Base-by-base conservation (phyloP, 306 rosid species). In the Cicer bijugum region DNA sequence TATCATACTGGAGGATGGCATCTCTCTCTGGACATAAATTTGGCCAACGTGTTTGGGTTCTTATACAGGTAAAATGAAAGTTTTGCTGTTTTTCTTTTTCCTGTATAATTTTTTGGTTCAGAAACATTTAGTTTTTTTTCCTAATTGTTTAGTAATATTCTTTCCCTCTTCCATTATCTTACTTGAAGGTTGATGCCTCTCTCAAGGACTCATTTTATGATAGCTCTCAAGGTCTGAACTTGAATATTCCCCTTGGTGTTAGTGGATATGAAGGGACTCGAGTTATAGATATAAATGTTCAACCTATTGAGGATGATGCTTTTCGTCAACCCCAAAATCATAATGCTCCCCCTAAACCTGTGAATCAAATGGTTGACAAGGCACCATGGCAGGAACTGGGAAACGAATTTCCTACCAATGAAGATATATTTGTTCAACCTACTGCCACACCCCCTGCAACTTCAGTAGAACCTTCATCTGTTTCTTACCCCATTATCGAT, bases 31-130 rank as follows among this genome's bases (percentile, higher is more conserved):
- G 97, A 43, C 87, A 87, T 51, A 84, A 55, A 75, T 95, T 90
- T 86, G 99, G 99, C 46, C 97, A 95, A 53, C 91, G 93, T 72
- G 90, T 91, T 67, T 95, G 99, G 99, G 97, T 91, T 58, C 85
- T 83, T 55, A 84, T 95, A 71, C 90, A 83, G 93, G 99, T 95
- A 61, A 63, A 81, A 40, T 70, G 66, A 12, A 7, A 10, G 35
- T 43, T 56, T 17, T 50, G 40, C 33, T 16, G 20, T n/a, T 72
- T 4, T 65, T 20, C 8, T 59, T 20, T 10, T 38, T 47, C 33
- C 12, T 64, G 58, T 55, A 5, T 39, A 39, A 6, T 12, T 7
- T 46, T 52, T 65, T 61, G 50, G 53, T 74, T 15, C 33, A 52
- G 44, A 6, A 52, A 46, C 58, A 4, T 39, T 12, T 11, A 56